Percentiles rank a stretch among this genome's conserved stretches.
Conservation (phyloP, 169 alveolate genomes). For the Plasmodium adleri region DNA sequence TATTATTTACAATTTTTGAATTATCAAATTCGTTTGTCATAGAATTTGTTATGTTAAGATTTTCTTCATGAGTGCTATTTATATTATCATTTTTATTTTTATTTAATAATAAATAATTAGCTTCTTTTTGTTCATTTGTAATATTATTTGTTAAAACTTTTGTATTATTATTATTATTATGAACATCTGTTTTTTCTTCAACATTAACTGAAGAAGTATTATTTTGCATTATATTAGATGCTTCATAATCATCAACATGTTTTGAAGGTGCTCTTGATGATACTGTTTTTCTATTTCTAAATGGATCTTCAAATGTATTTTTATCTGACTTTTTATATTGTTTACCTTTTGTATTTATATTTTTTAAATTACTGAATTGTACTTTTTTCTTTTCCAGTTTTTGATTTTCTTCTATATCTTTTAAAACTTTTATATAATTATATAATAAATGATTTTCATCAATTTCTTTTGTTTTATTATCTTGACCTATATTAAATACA, state of each 20-base stretch:
- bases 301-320: conserved; percentile 73
- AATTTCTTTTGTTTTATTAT: conserved; percentile 66
- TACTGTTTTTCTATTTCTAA: conserved; percentile 77
- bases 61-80: no score
- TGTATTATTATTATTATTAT: neutral
- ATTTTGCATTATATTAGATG: conserved; percentile 20
- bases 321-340: conserved; percentile 74
- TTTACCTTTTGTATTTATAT: conserved; percentile 43
- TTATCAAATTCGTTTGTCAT: neutral
- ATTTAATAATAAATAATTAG: no score
- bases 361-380: conserved; percentile 3
- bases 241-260: conserved; percentile 83
- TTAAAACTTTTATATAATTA: conserved; percentile 65
- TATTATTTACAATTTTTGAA: neutral
- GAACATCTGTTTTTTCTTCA: no score
- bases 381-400: conserved; percentile 55
- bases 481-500: conserved; percentile 44
- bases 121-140: conserved; percentile 1
- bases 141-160: conserved; percentile 5
- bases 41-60: no score
- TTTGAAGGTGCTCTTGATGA: conserved; percentile 85
- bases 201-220: neutral
- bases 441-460: conserved; percentile 61
- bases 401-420: conserved; percentile 40
- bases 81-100: no score